A percentile compares a stretch with the other conserved stretches of the same genome.
These are phyloP conservation scores for Citrus australasica DNA, from an alignment of 345 rosid species.

Conservation along the genomic window DNA sequence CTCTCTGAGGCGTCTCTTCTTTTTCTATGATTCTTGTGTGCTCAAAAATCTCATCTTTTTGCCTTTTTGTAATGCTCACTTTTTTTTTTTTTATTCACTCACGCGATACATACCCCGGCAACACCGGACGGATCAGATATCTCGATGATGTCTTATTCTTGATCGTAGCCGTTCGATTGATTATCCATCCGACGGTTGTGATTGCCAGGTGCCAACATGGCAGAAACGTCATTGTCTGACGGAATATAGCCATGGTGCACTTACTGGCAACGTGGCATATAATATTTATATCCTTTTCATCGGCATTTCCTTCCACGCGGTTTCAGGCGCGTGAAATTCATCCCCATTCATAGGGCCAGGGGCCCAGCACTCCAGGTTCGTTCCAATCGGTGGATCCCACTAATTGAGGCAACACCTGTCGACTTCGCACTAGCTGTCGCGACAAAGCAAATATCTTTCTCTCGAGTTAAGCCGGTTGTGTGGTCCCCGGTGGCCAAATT, in stretches of 20 bases:
- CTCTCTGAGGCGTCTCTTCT: constrained; percentile 1
- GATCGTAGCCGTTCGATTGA: constrained; percentile 19
- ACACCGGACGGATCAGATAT: constrained; percentile 38
- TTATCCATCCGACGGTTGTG: constrained; percentile 12
- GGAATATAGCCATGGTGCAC: constrained; percentile 35
- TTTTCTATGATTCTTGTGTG: constrained; percentile 5
- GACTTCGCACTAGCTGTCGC: neutral
- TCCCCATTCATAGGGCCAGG: too few relatives aligned
- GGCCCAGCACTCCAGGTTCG: neutral
- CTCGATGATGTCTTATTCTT: neutral
- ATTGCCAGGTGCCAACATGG: constrained; percentile 39
- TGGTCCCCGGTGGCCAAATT: neutral
- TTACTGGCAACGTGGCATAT: constrained; percentile 29
- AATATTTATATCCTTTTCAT: neutral
- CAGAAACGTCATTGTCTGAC: constrained; percentile 42
- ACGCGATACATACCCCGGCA: constrained; percentile 20
- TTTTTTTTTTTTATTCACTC: neutral
- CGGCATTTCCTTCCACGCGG: neutral
- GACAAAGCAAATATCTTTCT: neutral
- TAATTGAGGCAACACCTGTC: neutral
- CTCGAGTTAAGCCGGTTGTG: neutral
- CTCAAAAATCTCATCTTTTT: constrained; percentile 18
- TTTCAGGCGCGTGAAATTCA: neutral
- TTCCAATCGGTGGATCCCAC: neutral
- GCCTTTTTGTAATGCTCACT: neutral